A percentile compares a stretch with the other conserved stretches of the same genome.
phyloP scores from a whole-genome alignment of 1,139 yeast genomes.

The Scheffersomyces titani region DNA sequence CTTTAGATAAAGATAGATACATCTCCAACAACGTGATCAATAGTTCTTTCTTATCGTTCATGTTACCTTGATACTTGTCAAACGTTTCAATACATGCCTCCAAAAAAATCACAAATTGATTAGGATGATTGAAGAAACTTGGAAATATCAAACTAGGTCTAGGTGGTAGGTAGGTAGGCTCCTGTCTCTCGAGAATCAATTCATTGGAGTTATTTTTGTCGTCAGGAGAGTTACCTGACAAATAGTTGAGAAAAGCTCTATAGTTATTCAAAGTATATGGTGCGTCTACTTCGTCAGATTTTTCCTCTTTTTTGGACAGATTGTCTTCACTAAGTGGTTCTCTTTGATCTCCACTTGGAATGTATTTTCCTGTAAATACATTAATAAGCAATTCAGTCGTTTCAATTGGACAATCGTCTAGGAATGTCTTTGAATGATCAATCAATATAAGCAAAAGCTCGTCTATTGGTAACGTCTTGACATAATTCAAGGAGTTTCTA shows the following conservation, averaged over 20 bases:
- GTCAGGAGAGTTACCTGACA: constrained; percentile 36
- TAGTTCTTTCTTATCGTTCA: constrained; percentile 69
- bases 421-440: constrained; percentile 64
- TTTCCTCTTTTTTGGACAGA: constrained; percentile 8
- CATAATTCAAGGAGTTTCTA: constrained; percentile 61
- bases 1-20: constrained; percentile 62
- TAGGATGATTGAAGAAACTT: constrained; percentile 79
- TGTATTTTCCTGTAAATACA: constrained; percentile 84
- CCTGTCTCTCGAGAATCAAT: constrained; percentile 5
- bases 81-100: constrained; percentile 89
- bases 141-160: constrained; percentile 85
- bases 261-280: constrained; percentile 56
- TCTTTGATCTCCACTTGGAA: constrained; percentile 32
- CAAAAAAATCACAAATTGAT: constrained; percentile 87
- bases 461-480: constrained; percentile 71
- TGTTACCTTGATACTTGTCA: constrained; percentile 72
- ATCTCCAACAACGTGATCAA: constrained; percentile 79
- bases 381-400: constrained; percentile 82
- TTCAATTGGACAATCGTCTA: constrained; percentile 73
- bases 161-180: constrained; percentile 89
- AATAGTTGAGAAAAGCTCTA: constrained; percentile 66
- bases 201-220: constrained; percentile 5
- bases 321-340: background rate
- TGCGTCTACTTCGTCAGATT: constrained; percentile 5
- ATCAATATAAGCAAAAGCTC: constrained; percentile 74